Conservation (phyloP, 192 early-diverging fungal genomes). For the Backusella psychrophila region DNA sequence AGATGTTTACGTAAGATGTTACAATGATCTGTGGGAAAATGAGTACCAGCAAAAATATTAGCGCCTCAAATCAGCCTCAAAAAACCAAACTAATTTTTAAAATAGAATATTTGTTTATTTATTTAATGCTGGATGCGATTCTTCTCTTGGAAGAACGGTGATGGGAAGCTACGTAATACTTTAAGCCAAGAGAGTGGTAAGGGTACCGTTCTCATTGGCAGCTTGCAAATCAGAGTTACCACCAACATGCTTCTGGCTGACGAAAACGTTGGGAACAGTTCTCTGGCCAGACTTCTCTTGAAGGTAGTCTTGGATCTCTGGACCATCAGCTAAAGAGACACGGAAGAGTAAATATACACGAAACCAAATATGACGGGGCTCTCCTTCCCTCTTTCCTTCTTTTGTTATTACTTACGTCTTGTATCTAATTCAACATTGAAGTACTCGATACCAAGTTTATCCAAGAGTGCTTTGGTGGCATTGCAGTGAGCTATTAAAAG, state of each 20-base stretch:
- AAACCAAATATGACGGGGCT: neutral
- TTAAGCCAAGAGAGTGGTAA: slow-evolving; percentile 42
- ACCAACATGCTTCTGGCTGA: slow-evolving; percentile 63
- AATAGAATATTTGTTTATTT: neutral
- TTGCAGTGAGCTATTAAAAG: slow-evolving; percentile 49
- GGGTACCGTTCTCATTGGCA: slow-evolving; percentile 38
- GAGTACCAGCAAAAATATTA: neutral
- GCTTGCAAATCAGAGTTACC: slow-evolving; percentile 55
- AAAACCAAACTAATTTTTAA: neutral
- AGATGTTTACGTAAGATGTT: neutral
- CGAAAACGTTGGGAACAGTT: slow-evolving; percentile 77
- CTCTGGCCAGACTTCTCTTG: slow-evolving; percentile 54
- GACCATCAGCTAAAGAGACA: slow-evolving; percentile 32
- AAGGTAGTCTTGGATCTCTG: slow-evolving; percentile 62
- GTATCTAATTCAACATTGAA: slow-evolving; percentile 54
- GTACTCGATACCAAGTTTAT: slow-evolving; percentile 34
- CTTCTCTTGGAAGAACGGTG: neutral
- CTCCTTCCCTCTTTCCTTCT: neutral
- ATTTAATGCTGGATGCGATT: neutral
- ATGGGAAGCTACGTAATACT: neutral
- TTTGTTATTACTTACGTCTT: slow-evolving; percentile 33
- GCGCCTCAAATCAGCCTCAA: neutral
- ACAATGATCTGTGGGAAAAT: neutral
- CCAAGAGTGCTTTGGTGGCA: slow-evolving; percentile 49
- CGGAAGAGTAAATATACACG: neutral